Evolutionary conservation across 345 rosid species (phyloP).

Genomic region (Mangifera indica): DNA sequence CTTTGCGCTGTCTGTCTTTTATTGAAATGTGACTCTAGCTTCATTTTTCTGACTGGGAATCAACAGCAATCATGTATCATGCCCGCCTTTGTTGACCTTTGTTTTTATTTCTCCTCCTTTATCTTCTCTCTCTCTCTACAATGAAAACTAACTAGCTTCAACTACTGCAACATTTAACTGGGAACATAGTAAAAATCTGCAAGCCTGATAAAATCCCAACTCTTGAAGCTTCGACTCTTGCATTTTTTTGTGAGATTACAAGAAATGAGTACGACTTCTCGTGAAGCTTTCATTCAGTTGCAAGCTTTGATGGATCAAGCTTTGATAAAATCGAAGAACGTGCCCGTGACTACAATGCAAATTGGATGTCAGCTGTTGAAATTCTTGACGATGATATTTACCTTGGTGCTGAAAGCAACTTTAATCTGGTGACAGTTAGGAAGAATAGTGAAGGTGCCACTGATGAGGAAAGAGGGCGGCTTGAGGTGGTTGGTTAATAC

Average conservation of each 20-base stretch:
- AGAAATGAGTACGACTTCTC: constrained; percentile 43
- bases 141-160: not conserved
- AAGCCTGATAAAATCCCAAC: not conserved
- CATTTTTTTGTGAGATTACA: constrained; percentile 7
- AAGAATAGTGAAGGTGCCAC: constrained; percentile 90
- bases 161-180: not conserved
- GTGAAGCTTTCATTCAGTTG: constrained; percentile 53
- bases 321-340: constrained; percentile 68
- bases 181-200: not conserved
- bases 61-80: not conserved
- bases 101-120: not conserved
- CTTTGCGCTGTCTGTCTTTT: not conserved
- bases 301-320: constrained; percentile 52
- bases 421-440: constrained; percentile 71
- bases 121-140: not conserved
- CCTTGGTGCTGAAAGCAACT: constrained; percentile 82
- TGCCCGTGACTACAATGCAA: constrained; percentile 85
- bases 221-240: not conserved
- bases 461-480: constrained; percentile 77
- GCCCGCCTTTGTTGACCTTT: constrained; percentile 27
- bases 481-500: constrained; percentile 89
- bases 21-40: not conserved
- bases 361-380: constrained; percentile 95
- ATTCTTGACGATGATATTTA: constrained; percentile 83
- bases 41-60: not conserved